Evolutionary conservation across 2,329 filamentous ascomycete species (phyloP).

Genomic region (Phialocephala subalpina): DNA sequence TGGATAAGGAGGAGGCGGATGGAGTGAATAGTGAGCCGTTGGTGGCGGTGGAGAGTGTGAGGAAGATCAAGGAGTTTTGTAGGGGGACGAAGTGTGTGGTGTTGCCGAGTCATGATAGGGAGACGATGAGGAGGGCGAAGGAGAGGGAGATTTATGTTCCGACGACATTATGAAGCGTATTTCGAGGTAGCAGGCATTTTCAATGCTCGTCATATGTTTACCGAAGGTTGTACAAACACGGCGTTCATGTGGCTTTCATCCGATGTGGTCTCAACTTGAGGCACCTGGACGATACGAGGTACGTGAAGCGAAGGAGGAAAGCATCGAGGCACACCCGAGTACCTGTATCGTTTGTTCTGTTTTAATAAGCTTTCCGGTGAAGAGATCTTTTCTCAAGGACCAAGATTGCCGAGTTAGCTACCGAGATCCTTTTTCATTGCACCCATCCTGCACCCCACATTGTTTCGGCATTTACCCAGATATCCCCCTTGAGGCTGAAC

Average conservation of each 20-base stretch:
- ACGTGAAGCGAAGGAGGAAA: neutral
- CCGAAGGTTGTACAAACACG: neutral
- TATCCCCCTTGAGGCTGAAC: neutral
- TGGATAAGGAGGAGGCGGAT: slow-evolving; percentile 46
- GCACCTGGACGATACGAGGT: neutral
- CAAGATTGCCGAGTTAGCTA: neutral
- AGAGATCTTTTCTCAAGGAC: neutral
- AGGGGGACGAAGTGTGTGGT: slow-evolving; percentile 39
- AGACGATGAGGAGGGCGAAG: slow-evolving; percentile 15
- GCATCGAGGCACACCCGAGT: no score
- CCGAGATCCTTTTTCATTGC: neutral
- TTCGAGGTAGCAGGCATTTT: no score
- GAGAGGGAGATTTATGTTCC: slow-evolving; percentile 56
- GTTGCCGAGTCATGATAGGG: slow-evolving; percentile 45
- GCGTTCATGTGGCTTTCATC: neutral
- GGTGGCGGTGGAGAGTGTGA: slow-evolving; percentile 42
- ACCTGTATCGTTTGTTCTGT: neutral
- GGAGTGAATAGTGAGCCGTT: slow-evolving; percentile 44
- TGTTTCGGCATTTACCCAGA: neutral
- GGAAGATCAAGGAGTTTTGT: slow-evolving; percentile 45
- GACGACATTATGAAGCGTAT: slow-evolving; percentile 72
- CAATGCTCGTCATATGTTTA: no score
- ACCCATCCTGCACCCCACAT: neutral
- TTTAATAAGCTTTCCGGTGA: neutral
- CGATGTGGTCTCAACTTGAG: neutral